Evolutionary conservation across 2,329 filamentous ascomycete species (phyloP), one percentile per base, ranked within the genome.

Genomic region (Karstenula rhodostoma): DNA sequence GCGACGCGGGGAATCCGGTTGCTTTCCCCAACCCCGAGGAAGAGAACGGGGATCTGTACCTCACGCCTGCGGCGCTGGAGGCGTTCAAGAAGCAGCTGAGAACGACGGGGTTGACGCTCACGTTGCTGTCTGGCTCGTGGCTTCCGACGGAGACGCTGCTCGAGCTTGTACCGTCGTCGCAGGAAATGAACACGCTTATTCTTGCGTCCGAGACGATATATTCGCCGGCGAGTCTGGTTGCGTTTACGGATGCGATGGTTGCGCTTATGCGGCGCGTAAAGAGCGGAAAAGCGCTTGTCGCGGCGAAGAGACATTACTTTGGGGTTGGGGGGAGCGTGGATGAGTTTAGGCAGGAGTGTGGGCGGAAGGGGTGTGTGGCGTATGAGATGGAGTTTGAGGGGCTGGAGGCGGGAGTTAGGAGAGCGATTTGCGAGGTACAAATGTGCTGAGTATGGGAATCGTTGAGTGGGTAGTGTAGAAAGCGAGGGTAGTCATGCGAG

Each of bases 131-230:
- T 0, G 92, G 92, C 0, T 90, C 87, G 1, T 95, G 92, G 92
- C 88, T 87, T 0, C 78, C 84, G 0, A 50, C 77, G 0, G 77
- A 80, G 15, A 71, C 78, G 2, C 89, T 94, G 60, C 82, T 91
- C 4, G 74, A 83, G 1, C 78, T 92, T 1, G 77, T 93, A 8
- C 79, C 75, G 0, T 66, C 70, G 0, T 67, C 76, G 10, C 59
- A 76, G 13, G 77, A 76, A 10, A 73, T 80, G 63, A 80, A 80
- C 25, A 77, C 76, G 0, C 72, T 78, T 25, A 79, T 94, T 5
- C 79, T 95, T 1, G 92, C 89, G 0, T 90, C 91, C 0, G 92
- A 95, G 77, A 95, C 92, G 0, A 94, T 95, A 47, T 95, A 95
- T 78, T 92, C 89, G 2, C 91, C 90, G 0, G 87, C 88, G 59